Evolutionary conservation across 2,329 filamentous ascomycete species (phyloP).

Genomic region (Monilinia polystroma): DNA sequence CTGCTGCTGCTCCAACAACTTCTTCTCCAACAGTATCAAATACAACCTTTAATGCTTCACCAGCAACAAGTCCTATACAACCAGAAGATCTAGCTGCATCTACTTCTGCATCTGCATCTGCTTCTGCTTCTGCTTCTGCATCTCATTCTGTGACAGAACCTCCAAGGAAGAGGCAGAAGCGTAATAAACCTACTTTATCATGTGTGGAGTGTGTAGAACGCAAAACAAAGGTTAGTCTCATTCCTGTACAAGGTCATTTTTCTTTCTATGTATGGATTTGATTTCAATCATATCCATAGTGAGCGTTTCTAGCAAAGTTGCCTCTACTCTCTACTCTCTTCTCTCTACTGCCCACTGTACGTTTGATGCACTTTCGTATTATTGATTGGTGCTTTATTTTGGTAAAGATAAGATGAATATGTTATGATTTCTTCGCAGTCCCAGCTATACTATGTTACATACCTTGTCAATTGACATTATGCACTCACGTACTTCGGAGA

Average conservation of each 20-base stretch:
- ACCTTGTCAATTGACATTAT: no score
- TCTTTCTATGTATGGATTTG: not conserved
- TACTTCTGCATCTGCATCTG: no score
- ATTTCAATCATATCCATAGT: not conserved
- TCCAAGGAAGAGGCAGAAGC: constrained; percentile 68
- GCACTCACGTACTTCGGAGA: not conserved
- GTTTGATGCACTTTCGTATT: no score
- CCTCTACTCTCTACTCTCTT: not conserved
- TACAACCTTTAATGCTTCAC: constrained; percentile 26
- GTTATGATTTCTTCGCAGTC: not conserved
- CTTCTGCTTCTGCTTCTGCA: no score
- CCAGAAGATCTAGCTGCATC: constrained; percentile 11
- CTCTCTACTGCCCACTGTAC: not conserved
- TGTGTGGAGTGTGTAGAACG: constrained; percentile 79
- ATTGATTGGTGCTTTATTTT: not conserved
- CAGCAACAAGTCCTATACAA: constrained; percentile 24
- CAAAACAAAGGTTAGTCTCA: constrained; percentile 67
- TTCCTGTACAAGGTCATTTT: not conserved
- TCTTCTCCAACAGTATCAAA: constrained; percentile 30
- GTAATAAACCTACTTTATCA: constrained; percentile 79
- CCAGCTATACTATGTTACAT: not conserved
- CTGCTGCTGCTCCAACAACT: not conserved
- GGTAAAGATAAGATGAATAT: not conserved
- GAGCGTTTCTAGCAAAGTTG: constrained; percentile 9
- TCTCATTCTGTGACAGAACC: constrained; percentile 27